Base-by-base conservation (phyloP, 73 alveolate species). In the Urostyla sp. region DNA sequence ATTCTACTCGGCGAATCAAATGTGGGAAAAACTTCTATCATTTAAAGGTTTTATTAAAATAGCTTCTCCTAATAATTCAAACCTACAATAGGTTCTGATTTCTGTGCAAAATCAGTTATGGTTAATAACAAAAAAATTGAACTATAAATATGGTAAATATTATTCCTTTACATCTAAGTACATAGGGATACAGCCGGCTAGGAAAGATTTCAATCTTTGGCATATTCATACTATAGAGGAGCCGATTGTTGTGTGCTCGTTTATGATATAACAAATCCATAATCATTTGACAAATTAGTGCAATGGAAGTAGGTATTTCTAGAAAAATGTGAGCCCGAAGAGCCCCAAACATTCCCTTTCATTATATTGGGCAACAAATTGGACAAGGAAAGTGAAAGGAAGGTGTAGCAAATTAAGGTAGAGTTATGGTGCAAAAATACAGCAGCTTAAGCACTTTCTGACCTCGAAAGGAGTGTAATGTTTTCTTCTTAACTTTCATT, bases 181-280 rank as follows among this genome's bases (percentile, higher is more conserved):
- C n/a, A n/a, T n/a, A 66, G 91, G 90, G 91, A 89, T 51, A 89
- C 95, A 24, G 92, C 95, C 0, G 92, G 93, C 34, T 76, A 84
- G 50, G 93, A 85, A 38, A 77, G 97, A 73, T 96, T 92, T 88
- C 89, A 90, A 75, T 46, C 91, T 57, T 85, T 94, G 57, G 99
- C 99, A 40, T 99, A 94, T 27, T 98, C 99, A 6, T 98, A 96
- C 89, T 98, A 98, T 72, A 90, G 99, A 75, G 98, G 99, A 35
- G 99, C 99, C 23, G 98, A 97, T 75, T 94, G 98, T 91, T 96
- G 99, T 60, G 98, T 92, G 52, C 88, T 96, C 34, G 98, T 91
- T 35, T 94, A 89, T 66, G 99, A 96, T 77, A 67, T 96, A 53
- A 93, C 98, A 13, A 92, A 81, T 52, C 87, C 92, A 20, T 80